phyloP scores from a whole-genome alignment of 371 early-diverging fungal genomes.

The Gilbertella persicaria region DNA sequence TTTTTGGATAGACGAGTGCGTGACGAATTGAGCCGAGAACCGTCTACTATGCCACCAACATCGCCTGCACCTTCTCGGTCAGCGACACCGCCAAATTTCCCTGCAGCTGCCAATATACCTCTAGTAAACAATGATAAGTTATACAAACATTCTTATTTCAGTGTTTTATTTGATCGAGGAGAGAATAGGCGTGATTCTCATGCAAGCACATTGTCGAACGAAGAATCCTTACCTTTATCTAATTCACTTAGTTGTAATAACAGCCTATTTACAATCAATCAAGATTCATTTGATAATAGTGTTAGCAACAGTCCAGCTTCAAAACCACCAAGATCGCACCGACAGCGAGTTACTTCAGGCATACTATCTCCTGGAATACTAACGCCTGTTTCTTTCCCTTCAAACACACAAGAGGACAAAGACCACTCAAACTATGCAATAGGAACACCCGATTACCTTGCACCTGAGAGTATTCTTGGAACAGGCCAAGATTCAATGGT shows the following conservation, averaged over 20 bases:
- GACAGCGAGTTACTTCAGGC: no score
- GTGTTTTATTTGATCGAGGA: slow-evolving; percentile 37
- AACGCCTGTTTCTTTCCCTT: slow-evolving; percentile 7
- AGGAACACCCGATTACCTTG: slow-evolving; percentile 98
- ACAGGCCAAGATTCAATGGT: slow-evolving; percentile 84
- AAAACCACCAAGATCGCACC: not conserved
- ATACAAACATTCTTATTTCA: slow-evolving; percentile 48
- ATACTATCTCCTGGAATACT: slow-evolving; percentile 15
- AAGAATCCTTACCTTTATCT: not conserved
- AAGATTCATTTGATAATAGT: no score
- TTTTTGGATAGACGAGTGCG: slow-evolving; percentile 81
- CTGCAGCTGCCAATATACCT: not conserved
- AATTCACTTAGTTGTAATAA: no score
- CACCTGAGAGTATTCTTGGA: slow-evolving; percentile 92
- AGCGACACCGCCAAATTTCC: slow-evolving; percentile 39
- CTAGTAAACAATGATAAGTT: slow-evolving; percentile 6
- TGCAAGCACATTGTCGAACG: slow-evolving; percentile 28
- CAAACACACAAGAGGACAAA: not conserved
- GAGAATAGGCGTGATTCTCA: slow-evolving; percentile 34
- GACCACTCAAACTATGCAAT: slow-evolving; percentile 45
- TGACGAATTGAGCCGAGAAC: slow-evolving; percentile 44
- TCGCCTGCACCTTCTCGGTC: slow-evolving; percentile 49
- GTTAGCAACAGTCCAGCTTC: not conserved
- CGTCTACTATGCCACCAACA: slow-evolving; percentile 24
- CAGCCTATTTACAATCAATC: no score